Percentiles rank a stretch among this genome's conserved stretches.
These are phyloP conservation scores for Escovopsis sp. DNA, from an alignment of 2,329 filamentous ascomycete species.

Conservation along the genomic window DNA sequence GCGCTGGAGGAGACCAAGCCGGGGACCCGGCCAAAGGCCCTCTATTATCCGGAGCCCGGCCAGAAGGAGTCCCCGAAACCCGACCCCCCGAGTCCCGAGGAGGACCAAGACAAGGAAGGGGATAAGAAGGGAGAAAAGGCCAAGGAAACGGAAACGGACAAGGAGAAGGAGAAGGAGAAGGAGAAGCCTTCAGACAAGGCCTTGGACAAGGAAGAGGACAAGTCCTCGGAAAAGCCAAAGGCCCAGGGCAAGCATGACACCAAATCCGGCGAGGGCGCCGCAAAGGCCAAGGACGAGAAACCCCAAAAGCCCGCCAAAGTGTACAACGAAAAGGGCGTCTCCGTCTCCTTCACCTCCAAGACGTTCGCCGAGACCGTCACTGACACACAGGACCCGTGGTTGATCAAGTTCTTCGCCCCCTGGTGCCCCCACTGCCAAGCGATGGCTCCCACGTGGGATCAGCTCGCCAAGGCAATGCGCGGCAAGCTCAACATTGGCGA, in stretches of 20 bases:
- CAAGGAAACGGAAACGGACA: conserved; percentile 6
- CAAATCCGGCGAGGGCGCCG: conserved; percentile 12
- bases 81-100: background rate
- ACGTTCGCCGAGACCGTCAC: conserved; percentile 78
- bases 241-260: conserved; percentile 12
- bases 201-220: conserved; percentile 11
- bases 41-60: conserved; percentile 58
- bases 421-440: conserved; percentile 96
- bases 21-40: conserved; percentile 55
- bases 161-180: conserved; percentile 13
- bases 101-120: background rate
- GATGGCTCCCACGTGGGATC: conserved; percentile 78
- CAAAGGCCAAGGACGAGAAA: conserved; percentile 19
- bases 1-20: conserved; percentile 65
- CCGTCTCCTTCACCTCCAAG: conserved; percentile 63
- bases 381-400: conserved; percentile 83
- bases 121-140: conserved; percentile 5
- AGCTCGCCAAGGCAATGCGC: conserved; percentile 83
- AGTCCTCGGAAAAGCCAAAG: conserved; percentile 1
- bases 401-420: conserved; percentile 96
- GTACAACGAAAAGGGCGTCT: conserved; percentile 63
- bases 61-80: conserved; percentile 32
- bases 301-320: conserved; percentile 35
- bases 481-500: conserved; percentile 83
- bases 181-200: conserved; percentile 8